These are phyloP conservation scores for Dacryopinax primogenitus DNA, from an alignment of 768 basidiomycete species.

Conservation along the genomic window DNA sequence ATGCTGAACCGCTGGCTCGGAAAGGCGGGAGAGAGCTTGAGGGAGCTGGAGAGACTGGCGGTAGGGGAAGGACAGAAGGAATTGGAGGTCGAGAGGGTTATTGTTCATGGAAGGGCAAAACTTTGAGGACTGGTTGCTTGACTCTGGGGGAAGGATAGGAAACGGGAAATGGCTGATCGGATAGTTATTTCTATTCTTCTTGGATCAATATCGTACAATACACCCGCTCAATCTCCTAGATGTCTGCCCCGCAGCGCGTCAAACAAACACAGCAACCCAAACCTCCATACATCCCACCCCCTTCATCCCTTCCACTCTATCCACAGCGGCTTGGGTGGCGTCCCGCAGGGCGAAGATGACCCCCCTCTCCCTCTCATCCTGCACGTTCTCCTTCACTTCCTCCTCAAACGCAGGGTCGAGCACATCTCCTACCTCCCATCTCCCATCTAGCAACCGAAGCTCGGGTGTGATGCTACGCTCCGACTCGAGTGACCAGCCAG, in stretches of 20 bases:
- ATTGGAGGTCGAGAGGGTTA: conserved; percentile 16
- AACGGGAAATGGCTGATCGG: neutral
- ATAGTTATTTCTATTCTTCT: neutral
- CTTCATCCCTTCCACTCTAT: conserved; percentile 17
- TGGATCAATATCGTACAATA: neutral
- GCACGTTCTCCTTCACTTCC: conserved; percentile 21
- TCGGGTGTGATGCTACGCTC: conserved; percentile 23
- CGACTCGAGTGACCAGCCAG: conserved; percentile 18
- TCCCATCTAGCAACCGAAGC: conserved; percentile 25
- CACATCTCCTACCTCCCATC: conserved; percentile 28
- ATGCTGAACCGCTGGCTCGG: conserved; percentile 43
- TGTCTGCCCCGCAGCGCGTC: neutral
- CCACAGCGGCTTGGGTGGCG: conserved; percentile 18
- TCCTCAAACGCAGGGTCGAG: conserved; percentile 19
- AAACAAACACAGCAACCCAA: conserved; percentile 23
- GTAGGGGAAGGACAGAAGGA: conserved; percentile 23
- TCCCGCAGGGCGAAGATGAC: conserved; percentile 28
- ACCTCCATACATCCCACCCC: conserved; percentile 26
- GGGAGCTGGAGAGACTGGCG: neutral
- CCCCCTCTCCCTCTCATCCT: conserved; percentile 27
- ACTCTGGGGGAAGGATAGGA: neutral
- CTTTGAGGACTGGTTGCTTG: neutral
- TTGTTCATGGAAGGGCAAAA: neutral
- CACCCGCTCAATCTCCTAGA: neutral
- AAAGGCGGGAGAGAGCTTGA: conserved; percentile 19